Evolutionary conservation across 495 filamentous ascomycete species (phyloP).

Genomic region (Neurospora sp.): DNA sequence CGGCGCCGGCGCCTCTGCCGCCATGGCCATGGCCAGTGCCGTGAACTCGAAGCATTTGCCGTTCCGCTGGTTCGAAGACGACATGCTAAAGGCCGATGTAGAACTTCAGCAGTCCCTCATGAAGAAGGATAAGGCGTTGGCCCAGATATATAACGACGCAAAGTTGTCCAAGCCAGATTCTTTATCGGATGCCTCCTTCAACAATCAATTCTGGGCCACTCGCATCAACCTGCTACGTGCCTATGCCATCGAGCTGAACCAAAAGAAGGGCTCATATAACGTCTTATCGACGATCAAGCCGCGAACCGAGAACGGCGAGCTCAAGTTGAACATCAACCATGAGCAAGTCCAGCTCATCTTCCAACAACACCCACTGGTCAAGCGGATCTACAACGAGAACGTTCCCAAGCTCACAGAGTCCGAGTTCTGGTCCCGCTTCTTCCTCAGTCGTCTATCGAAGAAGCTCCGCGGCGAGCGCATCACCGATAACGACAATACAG

Average conservation of each 20-base stretch:
- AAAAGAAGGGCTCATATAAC: slow-evolving; percentile 82
- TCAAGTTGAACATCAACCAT: slow-evolving; percentile 73
- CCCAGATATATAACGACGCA: slow-evolving; percentile 73
- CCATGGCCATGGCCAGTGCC: slow-evolving; percentile 40
- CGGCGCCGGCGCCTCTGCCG: slow-evolving; percentile 28
- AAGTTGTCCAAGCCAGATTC: slow-evolving; percentile 68
- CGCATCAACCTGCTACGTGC: slow-evolving; percentile 75
- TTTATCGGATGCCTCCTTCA: slow-evolving; percentile 66
- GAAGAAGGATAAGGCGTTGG: slow-evolving; percentile 59
- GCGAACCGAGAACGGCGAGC: slow-evolving; percentile 61
- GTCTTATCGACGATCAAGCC: slow-evolving; percentile 86
- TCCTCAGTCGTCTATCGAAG: slow-evolving; percentile 79
- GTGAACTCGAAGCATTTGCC: slow-evolving; percentile 34
- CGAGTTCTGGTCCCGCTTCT: slow-evolving; percentile 89
- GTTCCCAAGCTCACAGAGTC: slow-evolving; percentile 72
- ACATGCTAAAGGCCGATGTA: slow-evolving; percentile 57
- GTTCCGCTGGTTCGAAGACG: slow-evolving; percentile 64
- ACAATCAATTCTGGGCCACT: slow-evolving; percentile 86
- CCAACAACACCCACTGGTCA: slow-evolving; percentile 82
- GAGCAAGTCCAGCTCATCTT: slow-evolving; percentile 93
- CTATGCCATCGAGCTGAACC: slow-evolving; percentile 78
- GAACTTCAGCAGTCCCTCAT: slow-evolving; percentile 80
- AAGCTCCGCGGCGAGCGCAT: slow-evolving; percentile 84
- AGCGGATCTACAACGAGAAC: slow-evolving; percentile 84
- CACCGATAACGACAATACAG: slow-evolving; percentile 58